Conservation (phyloP, 78 protist genomes). For the slime mould (Dictyostelium discoideum) region DNA sequence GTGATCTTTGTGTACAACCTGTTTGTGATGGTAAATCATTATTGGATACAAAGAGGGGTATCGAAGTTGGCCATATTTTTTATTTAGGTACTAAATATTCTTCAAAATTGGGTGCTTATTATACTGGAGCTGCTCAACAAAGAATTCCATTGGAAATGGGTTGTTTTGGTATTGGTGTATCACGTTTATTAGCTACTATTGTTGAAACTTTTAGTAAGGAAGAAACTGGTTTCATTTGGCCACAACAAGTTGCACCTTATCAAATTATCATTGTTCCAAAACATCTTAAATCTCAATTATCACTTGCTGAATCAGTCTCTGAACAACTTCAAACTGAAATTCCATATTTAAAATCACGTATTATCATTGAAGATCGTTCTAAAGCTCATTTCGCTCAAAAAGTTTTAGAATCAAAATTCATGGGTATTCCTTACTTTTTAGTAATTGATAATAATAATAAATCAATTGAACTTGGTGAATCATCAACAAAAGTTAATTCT, state of each 20-base stretch:
- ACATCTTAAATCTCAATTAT: background rate
- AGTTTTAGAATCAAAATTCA: slow-evolving; percentile 18
- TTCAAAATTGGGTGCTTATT: background rate
- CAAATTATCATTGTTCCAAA: slow-evolving; percentile 46
- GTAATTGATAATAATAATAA: background rate
- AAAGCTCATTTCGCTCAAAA: background rate
- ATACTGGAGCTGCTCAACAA: background rate
- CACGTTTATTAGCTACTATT: slow-evolving; percentile 72
- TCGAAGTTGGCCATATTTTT: slow-evolving; percentile 85
- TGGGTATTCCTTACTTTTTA: slow-evolving; percentile 51
- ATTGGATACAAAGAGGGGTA: slow-evolving; percentile 26
- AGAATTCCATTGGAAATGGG: slow-evolving; percentile 78
- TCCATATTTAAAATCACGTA: slow-evolving; percentile 12
- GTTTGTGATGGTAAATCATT: background rate
- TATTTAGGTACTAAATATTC: slow-evolving; percentile 78
- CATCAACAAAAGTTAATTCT: background rate
- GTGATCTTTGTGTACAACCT: slow-evolving; percentile 32
- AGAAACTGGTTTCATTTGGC: slow-evolving; percentile 43
- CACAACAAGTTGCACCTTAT: slow-evolving; percentile 67
- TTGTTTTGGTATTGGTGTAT: slow-evolving; percentile 82
- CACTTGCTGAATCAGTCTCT: slow-evolving; percentile 1
- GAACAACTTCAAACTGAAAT: slow-evolving; percentile 1
- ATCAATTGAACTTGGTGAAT: background rate
- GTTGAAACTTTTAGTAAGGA: slow-evolving; percentile 34
- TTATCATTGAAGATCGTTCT: slow-evolving; percentile 19